A percentile compares a stretch with the other conserved stretches of the same genome.
Evolutionary conservation across 2,329 filamentous ascomycete genomes (phyloP).

Genomic region (Cyphellophora attinorum): DNA sequence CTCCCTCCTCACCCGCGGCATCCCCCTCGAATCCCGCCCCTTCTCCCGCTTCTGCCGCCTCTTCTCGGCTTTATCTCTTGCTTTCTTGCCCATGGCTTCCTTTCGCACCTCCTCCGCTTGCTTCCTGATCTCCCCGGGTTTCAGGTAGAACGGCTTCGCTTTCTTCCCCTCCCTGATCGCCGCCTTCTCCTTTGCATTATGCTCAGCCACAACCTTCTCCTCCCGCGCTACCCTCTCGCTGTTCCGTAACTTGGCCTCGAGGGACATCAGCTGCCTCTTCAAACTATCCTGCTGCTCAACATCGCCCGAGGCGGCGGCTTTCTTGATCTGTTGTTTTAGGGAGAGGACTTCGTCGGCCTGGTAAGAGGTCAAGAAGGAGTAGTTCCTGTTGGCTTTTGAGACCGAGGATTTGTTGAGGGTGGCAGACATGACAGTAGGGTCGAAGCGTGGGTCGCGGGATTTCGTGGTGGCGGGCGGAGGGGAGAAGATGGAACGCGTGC

Average conservation of each 20-base stretch:
- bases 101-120: conserved; percentile 69
- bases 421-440: conserved; percentile 44
- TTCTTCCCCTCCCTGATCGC: conserved; percentile 76
- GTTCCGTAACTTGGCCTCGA: conserved; percentile 68
- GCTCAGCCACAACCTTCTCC: conserved; percentile 60
- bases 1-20: conserved; percentile 38
- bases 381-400: conserved; percentile 58
- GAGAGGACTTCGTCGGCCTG: conserved; percentile 71
- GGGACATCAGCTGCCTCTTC: conserved; percentile 63
- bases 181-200: conserved; percentile 75
- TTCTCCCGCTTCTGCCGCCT: conserved; percentile 82
- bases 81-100: conserved; percentile 71
- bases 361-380: conserved; percentile 83
- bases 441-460: conserved; percentile 81
- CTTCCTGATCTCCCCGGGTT: conserved; percentile 87
- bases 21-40: conserved; percentile 70
- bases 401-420: conserved; percentile 26
- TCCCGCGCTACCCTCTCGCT: conserved; percentile 60
- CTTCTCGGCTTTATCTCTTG: conserved; percentile 78
- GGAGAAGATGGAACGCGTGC: conserved; percentile 64
- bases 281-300: conserved; percentile 52
- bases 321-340: conserved; percentile 58
- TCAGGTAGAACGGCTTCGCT: conserved; percentile 74
- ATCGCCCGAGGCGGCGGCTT: conserved; percentile 49
- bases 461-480: conserved; percentile 44